A percentile compares a stretch with the other conserved stretches of the same genome.
Evolutionary conservation across 768 basidiomycete species (phyloP).

Genomic region (Mycena sanguinolenta): DNA sequence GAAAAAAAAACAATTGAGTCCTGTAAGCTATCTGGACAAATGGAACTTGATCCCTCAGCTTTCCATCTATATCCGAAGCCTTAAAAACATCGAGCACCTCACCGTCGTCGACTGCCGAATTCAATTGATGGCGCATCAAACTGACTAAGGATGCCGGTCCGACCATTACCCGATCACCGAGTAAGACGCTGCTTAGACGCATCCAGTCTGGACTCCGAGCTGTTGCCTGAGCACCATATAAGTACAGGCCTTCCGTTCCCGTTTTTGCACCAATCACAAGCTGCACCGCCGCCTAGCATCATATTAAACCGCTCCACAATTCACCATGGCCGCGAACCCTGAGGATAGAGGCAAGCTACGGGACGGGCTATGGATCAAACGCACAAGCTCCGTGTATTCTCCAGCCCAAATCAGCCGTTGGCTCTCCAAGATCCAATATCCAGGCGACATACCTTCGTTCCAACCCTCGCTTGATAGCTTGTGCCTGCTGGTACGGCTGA

Average conservation of each 20-base stretch:
- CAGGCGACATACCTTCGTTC: slow-evolving; percentile 11
- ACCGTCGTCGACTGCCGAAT: too few species aligned
- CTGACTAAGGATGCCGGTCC: too few species aligned
- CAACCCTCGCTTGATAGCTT: slow-evolving; percentile 19
- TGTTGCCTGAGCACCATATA: background rate
- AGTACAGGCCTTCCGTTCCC: background rate
- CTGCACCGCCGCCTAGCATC: too few species aligned
- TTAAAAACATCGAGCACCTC: too few species aligned
- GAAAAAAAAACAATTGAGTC: too few species aligned
- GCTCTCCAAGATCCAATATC: slow-evolving; percentile 32
- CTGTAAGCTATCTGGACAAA: too few species aligned
- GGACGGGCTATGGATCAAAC: slow-evolving; percentile 31
- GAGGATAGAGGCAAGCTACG: slow-evolving; percentile 19
- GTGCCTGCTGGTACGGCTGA: slow-evolving; percentile 21
- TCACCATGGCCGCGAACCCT: slow-evolving; percentile 4
- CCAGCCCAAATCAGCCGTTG: slow-evolving; percentile 21
- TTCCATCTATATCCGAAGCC: too few species aligned
- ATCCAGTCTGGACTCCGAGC: too few species aligned
- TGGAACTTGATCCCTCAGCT: too few species aligned
- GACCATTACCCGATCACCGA: too few species aligned
- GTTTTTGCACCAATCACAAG: background rate
- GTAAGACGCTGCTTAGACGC: too few species aligned
- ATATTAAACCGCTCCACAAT: background rate
- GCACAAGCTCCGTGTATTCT: slow-evolving; percentile 21
- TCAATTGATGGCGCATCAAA: too few species aligned